Evolutionary conservation across 2,329 filamentous ascomycete species (phyloP), one percentile per base, ranked within the genome.

Genomic region (Alternaria sp.): DNA sequence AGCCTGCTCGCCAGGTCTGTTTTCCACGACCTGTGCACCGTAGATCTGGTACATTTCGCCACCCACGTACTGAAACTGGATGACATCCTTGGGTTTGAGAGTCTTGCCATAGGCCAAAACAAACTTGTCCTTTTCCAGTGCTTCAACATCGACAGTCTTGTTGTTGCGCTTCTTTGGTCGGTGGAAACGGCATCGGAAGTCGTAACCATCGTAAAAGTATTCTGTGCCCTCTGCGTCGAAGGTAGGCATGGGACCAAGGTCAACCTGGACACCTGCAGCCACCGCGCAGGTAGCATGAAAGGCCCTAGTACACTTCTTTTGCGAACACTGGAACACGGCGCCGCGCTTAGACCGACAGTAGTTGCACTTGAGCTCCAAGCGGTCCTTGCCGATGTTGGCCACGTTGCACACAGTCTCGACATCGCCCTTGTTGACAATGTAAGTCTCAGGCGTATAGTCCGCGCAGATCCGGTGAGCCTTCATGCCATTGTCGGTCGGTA

Each of bases 211-310:
- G 71, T 97, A 91, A 69, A 92, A 95, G 79, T 97, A 97, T 78
- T 97, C 93, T 1, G 90, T 93, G 7, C 93, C 93, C 75, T 97
- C 93, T 71, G 97, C 93, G 55, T 91, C 92, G 77, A 94, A 95
- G 3, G 96, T 91, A 0, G 93, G 92, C 28, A 97, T 90, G 36
- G 93, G 89, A 28, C 92, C 92, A 72, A 93, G 89, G 77, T 99
- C 95, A 52, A 97, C 90, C 76, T 97, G 92, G 2, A 97, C 93
- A 60, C 96, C 96, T 36, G 94, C 95, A 21, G 95, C 90, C 8
- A 93, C 91, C 3, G 96, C 96, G 77, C 96, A 99, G 2, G 94
- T 98, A 15, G 95, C 92, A 78, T 99, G 96, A 80, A 97, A 99
- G 9, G 95, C 91, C 67, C 96, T 87, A 5, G 93, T 91, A 74